Base-by-base conservation (phyloP, 2,329 filamentous ascomycete species). In the Thielaviopsis cerberus region DNA sequence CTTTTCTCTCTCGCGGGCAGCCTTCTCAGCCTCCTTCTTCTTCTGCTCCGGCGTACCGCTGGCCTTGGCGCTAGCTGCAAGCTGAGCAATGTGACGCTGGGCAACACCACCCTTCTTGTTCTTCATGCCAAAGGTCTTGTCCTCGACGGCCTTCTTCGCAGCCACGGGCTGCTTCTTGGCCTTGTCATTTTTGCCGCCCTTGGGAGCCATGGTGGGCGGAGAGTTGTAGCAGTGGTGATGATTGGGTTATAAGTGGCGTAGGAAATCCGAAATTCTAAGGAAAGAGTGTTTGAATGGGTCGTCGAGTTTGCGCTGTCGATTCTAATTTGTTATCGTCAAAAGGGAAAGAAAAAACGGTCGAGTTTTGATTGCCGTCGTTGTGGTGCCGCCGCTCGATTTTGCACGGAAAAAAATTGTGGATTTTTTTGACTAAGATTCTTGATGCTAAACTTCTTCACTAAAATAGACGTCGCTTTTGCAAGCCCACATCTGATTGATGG, bases 61-160 rank as follows among this genome's bases (percentile, higher is more conserved):
- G 59, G 79, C 77, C 64, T 85, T 82, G 56, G 83, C 79, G 66
- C 89, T 85, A 53, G 83, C 79, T 64, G 83, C 74, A 69, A 98
- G 80, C 66, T 89, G 86, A 60, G 86, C 84, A 68, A 98, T 97
- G 65, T 90, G 82, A 72, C 83, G 94, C 73, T 97, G 88, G 58
- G 89, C 91, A 56, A 81, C 83, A 59, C 82, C 85, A 64, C 92
- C 92, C 78, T 96, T 98, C 77, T 98, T 98, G 69, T 98, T 98
- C 75, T 98, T 98, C 92, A 98, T 97, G 66, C 92, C 92, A 77
- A 98, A 98, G 54, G 92, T 95, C 75, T 91, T 92, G 76, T 98
- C 92, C 62, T 92, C 88, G 63, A 89, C 86, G 51, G 76, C 67
- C 73, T 88, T 88, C 73, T 88, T 88, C 65, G 73, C 66, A 60